Evolutionary conservation across 495 filamentous ascomycete genomes (phyloP).

Genomic region (Hypoxylon cercidicola): DNA sequence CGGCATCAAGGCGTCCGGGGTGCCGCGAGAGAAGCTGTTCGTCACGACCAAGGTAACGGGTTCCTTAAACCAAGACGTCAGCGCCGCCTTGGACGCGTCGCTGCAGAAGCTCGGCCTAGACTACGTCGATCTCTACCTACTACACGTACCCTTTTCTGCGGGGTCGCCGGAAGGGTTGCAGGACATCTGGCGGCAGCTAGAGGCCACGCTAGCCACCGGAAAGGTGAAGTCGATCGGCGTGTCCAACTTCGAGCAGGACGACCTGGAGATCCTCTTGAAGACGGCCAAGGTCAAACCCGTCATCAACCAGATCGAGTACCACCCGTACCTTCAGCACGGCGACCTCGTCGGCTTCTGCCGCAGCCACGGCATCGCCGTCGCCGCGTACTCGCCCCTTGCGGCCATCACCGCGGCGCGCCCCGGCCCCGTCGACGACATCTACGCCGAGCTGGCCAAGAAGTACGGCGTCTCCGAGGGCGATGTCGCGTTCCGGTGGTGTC

Average conservation of each 20-base stretch:
- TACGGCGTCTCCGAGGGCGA: slow-evolving; percentile 79
- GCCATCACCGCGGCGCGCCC: slow-evolving; percentile 70
- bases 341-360: slow-evolving; percentile 70
- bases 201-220: slow-evolving; percentile 74
- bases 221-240: slow-evolving; percentile 82
- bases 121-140: slow-evolving; percentile 87
- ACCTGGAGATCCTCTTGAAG: slow-evolving; percentile 73
- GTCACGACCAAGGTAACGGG: slow-evolving; percentile 76
- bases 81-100: slow-evolving; percentile 72
- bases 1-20: slow-evolving; percentile 73
- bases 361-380: slow-evolving; percentile 71
- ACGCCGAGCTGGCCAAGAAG: slow-evolving; percentile 73
- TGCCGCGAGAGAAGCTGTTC: slow-evolving; percentile 74
- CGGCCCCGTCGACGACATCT: slow-evolving; percentile 73
- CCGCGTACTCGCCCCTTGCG: slow-evolving; percentile 74
- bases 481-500: slow-evolving; percentile 76
- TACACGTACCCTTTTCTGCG: slow-evolving; percentile 80
- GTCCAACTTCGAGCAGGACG: slow-evolving; percentile 75
- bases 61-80: slow-evolving; percentile 57
- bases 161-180: slow-evolving; percentile 70
- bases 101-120: slow-evolving; percentile 77
- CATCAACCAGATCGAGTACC: slow-evolving; percentile 88
- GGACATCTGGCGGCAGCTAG: slow-evolving; percentile 78
- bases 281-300: slow-evolving; percentile 71
- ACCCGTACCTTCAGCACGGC: slow-evolving; percentile 83